Conservation (phyloP, 2,329 filamentous ascomycete species). For the Aspergillus sp. region DNA sequence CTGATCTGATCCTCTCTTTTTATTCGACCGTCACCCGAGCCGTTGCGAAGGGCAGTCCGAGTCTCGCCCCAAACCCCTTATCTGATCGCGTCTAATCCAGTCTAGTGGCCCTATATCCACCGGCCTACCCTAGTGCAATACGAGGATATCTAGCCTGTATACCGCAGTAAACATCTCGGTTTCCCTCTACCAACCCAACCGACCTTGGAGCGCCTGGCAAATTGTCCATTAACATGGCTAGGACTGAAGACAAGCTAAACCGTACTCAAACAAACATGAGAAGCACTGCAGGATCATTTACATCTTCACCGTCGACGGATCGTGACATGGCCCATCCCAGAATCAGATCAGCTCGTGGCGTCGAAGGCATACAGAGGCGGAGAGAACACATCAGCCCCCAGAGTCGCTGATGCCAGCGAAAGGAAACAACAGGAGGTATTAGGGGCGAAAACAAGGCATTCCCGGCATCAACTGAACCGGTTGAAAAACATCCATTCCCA, state of each 20-base stretch:
- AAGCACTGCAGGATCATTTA: conserved; percentile 36
- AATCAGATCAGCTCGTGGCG: conserved; percentile 19
- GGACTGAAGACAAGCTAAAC: conserved; percentile 9
- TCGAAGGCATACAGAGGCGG: conserved; percentile 18
- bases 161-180: too few species aligned
- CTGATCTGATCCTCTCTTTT: neutral
- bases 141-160: too few species aligned
- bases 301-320: conserved; percentile 27
- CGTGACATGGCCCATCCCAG: conserved; percentile 17
- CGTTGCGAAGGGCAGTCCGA: too few species aligned
- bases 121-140: too few species aligned
- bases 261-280: conserved; percentile 22
- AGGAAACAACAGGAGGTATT: conserved; percentile 27
- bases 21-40: too few species aligned
- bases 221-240: conserved; percentile 15
- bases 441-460: conserved; percentile 25
- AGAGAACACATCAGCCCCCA: conserved; percentile 21
- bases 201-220: too few species aligned
- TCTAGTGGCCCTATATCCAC: too few species aligned
- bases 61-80: too few species aligned
- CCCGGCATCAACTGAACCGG: conserved; percentile 24
- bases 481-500: conserved; percentile 24
- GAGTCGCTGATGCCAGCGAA: conserved; percentile 25
- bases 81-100: too few species aligned
- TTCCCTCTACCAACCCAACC: too few species aligned